A percentile compares a stretch with the other conserved stretches of the same genome.
These are phyloP conservation scores for Tremellales sp. DNA, from an alignment of 1,284 basidiomycete genomes.

Conservation along the genomic window DNA sequence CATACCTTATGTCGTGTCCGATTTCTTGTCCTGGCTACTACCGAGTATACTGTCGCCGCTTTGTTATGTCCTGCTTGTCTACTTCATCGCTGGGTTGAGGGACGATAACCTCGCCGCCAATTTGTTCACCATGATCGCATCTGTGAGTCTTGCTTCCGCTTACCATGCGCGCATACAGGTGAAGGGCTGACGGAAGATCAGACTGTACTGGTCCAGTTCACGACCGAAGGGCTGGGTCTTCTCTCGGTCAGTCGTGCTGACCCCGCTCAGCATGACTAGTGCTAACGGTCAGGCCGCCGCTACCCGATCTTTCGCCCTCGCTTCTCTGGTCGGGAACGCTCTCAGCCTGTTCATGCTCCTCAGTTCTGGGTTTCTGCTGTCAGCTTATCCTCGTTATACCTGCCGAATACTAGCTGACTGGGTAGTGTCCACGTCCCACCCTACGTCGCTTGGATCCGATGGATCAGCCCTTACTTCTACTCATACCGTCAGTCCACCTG, in stretches of 20 bases:
- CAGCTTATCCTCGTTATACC: conserved; percentile 3
- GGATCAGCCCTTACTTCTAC: conserved; percentile 43
- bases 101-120: conserved; percentile 45
- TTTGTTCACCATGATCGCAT: conserved; percentile 49
- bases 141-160: conserved; percentile 16
- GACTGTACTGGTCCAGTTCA: conserved; percentile 48
- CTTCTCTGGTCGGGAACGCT: conserved; percentile 45
- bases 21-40: conserved; percentile 43
- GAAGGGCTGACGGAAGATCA: conserved; percentile 6
- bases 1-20: conserved; percentile 47
- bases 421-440: conserved; percentile 46
- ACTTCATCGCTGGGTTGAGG: conserved; percentile 47
- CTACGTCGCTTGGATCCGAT: conserved; percentile 51
- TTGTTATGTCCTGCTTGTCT: conserved; percentile 45
- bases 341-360: conserved; percentile 37
- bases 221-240: conserved; percentile 48
- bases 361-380: conserved; percentile 41
- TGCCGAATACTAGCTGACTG: conserved; percentile 17
- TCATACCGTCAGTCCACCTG: conserved; percentile 24
- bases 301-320: conserved; percentile 44
- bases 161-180: too few species aligned
- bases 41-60: conserved; percentile 43
- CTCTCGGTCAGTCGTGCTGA: conserved; percentile 27
- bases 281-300: conserved; percentile 28
- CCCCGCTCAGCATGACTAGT: too few species aligned